Percentiles rank a stretch among this genome's conserved stretches.
These are phyloP conservation scores for Geotrichum aggregatum DNA, from an alignment of 1,139 yeast genomes.

Conservation along the genomic window DNA sequence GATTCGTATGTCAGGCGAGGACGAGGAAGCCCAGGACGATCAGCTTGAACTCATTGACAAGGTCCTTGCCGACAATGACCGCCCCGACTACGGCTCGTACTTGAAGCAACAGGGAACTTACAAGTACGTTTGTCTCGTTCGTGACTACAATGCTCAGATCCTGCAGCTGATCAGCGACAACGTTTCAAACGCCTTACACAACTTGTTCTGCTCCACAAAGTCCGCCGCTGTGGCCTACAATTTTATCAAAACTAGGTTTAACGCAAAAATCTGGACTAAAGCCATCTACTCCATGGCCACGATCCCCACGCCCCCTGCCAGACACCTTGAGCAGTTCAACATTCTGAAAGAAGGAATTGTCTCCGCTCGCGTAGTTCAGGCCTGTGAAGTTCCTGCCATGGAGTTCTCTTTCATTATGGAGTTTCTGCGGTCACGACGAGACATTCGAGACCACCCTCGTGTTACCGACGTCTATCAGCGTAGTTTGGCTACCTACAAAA, in stretches of 20 bases:
- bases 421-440: conserved; percentile 15
- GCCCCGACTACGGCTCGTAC: conserved; percentile 14
- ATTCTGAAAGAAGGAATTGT: conserved; percentile 15
- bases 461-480: conserved; percentile 15
- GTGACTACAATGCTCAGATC: conserved; percentile 14
- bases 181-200: conserved; percentile 14
- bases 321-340: conserved; percentile 15
- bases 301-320: conserved; percentile 14
- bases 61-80: conserved; percentile 11
- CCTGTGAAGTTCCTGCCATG: conserved; percentile 19
- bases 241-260: conserved; percentile 14
- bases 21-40: conserved; percentile 17
- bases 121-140: conserved; percentile 14
- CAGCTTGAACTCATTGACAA: conserved; percentile 17
- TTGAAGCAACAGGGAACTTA: conserved; percentile 13
- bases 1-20: conserved; percentile 17
- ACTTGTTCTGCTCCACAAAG: conserved; percentile 11
- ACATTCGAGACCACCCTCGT: conserved; percentile 10
- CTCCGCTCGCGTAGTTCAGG: conserved; percentile 12
- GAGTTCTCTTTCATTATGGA: conserved; percentile 15
- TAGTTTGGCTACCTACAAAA: conserved; percentile 11
- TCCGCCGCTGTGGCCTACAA: conserved; percentile 16
- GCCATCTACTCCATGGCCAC: conserved; percentile 17
- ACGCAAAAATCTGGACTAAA: conserved; percentile 16
- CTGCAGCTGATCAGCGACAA: conserved; percentile 14